A percentile compares a stretch with the other conserved stretches of the same genome.
Evolutionary conservation across 371 early-diverging fungal species (phyloP).

Genomic region (Mucor piriformis): DNA sequence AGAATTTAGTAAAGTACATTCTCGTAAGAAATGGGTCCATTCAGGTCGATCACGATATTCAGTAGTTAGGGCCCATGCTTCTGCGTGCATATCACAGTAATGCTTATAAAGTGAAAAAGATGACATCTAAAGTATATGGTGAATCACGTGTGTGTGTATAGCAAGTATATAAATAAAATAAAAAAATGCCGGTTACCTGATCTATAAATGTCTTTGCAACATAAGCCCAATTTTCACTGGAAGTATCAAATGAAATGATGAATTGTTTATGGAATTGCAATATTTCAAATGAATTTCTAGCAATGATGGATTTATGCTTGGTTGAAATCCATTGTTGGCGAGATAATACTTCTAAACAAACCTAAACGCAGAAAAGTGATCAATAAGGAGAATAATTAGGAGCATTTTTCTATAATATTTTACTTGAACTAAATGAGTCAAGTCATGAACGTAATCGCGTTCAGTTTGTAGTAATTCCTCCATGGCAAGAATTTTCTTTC

Average conservation of each 20-base stretch:
- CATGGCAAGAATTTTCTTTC: slow-evolving; percentile 41
- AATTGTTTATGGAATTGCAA: slow-evolving; percentile 39
- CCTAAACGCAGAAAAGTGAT: slow-evolving; percentile 17
- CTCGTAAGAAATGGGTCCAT: slow-evolving; percentile 44
- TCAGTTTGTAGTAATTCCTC: slow-evolving; percentile 51
- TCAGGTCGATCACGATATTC: slow-evolving; percentile 46
- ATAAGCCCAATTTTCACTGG: slow-evolving; percentile 9
- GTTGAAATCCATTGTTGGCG: slow-evolving; percentile 41
- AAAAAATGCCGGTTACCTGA: slow-evolving; percentile 46
- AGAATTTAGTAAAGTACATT: slow-evolving; percentile 21
- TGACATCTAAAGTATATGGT: slow-evolving; percentile 15
- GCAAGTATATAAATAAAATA: too few relatives aligned
- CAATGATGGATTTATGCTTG: slow-evolving; percentile 35
- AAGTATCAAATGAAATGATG: slow-evolving; percentile 8
- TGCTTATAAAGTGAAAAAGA: slow-evolving; percentile 42
- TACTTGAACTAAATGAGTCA: slow-evolving; percentile 46
- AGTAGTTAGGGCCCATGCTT: slow-evolving; percentile 38
- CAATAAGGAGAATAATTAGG: neutral
- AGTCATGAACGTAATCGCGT: slow-evolving; percentile 45
- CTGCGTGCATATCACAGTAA: slow-evolving; percentile 49
- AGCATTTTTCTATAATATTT: neutral
- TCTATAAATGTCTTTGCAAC: slow-evolving; percentile 44
- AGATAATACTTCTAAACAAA: slow-evolving; percentile 33
- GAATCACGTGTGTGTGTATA: neutral
- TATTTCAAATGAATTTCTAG: slow-evolving; percentile 42